Evolutionary conservation across 2,329 filamentous ascomycete genomes (phyloP), one percentile per base, ranked within the genome.

Genomic region (Periconia digitata): DNA sequence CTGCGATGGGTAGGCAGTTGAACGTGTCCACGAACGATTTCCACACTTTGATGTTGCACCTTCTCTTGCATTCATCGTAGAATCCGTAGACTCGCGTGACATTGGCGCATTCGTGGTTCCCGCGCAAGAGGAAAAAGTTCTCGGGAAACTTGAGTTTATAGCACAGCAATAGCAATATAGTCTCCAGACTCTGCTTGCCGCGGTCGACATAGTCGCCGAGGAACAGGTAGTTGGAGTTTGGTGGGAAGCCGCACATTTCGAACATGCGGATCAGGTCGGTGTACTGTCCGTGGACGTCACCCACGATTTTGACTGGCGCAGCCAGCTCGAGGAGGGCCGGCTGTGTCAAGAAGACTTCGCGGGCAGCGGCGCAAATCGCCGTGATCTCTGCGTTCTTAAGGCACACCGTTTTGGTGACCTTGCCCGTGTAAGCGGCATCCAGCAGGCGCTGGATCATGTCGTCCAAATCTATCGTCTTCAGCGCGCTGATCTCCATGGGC

Each of bases 61-160:
- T 83, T 57, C 92, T 83, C 76, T 97, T 97, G 81, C 92, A 97
- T 71, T 97, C 92, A 65, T 97, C 92, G 75, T 97, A 97, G 73
- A 97, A 97, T 2, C 92, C 92, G 72, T 96, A 96, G 29, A 97
- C 90, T 50, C 92, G 84, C 13, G 91, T 97, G 44, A 97, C 91
- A 59, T 95, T 96, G 62, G 92, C 92, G 73, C 92, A 96, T 72
- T 97, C 92, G 73, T 97, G 92, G 67, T 97, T 97, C 46, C 92
- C 92, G 49, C 92, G 86, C 18, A 97, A 79, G 40, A 97, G 77
- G 75, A 97, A 97, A 74, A 97, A 97, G 76, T 97, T 97, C 74
- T 96, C 90, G 8, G 92, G 92, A 64, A 89, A 96, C 70, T 96
- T 95, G 69, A 97, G 83, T 78, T 97, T 97, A 78, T 96, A 97